Base-by-base conservation (phyloP, 371 early-diverging fungal genomes). In the Zychaea mexicana region DNA sequence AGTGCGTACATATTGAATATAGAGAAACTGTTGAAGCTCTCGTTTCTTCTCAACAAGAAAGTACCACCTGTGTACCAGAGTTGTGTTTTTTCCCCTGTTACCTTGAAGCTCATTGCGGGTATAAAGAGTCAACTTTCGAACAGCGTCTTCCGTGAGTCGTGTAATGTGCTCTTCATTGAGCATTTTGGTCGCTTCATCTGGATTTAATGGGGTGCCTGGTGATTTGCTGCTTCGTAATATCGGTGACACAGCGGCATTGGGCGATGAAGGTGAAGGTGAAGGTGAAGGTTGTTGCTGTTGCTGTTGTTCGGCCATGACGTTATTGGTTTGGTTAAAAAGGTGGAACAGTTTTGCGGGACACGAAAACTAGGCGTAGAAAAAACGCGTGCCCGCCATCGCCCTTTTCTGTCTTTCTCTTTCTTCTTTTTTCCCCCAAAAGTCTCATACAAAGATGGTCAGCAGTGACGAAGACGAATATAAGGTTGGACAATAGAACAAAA, bases 51-150 rank as follows among this genome's bases (percentile, higher is more conserved):
- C n/a, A n/a, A n/a, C n/a, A n/a, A n/a, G n/a, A n/a, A n/a, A n/a
- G n/a, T n/a, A n/a, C n/a, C n/a, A n/a, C n/a, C n/a, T n/a, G n/a
- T n/a, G n/a, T n/a, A n/a, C n/a, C n/a, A n/a, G n/a, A 46, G 49
- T n/a, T 49, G 19, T 24, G n/a, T 49, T 49, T 54, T 27, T 54
- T 27, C 31, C 21, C 21, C 2, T 31, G 26, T 68, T 77, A 85
- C 88, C 74, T 64, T 81, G 66, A 57, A 86, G 68, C 47, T 88
- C 87, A 32, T 72, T 82, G 28, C 76, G 81, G 42, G 86, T 79
- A 62, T 88, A 88, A 19, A 84, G 81, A 9, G 79, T 60, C 38
- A 88, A 67, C 53, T 85, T 85, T 6, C 70, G 76, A 64, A 85
- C 84, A 63, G 85, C 85, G 21, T 85, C 83, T 46, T 85, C 78